A percentile compares a stretch with the other conserved stretches of the same genome.
Evolutionary conservation across 2,329 filamentous ascomycete species (phyloP).

Genomic region (Xylariaceae sp.): DNA sequence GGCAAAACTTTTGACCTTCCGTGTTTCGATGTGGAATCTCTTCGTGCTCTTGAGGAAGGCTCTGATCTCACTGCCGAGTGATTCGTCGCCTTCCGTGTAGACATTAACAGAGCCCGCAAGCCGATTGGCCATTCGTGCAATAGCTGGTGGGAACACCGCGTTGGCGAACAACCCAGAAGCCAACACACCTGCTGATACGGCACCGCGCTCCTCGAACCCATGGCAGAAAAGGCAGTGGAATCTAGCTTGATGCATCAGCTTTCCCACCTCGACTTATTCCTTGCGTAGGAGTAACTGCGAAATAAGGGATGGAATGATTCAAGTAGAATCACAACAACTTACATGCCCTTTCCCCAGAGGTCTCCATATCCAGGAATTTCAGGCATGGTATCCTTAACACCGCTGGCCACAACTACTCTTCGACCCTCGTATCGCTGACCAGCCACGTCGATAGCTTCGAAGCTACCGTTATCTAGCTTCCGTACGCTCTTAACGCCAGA

Average conservation of each 20-base stretch:
- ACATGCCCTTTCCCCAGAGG: conserved; percentile 52
- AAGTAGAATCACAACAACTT: conserved; percentile 18
- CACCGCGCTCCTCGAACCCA: conserved; percentile 54
- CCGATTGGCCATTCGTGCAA: conserved; percentile 41
- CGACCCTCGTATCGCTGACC: conserved; percentile 43
- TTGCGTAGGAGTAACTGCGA: neutral
- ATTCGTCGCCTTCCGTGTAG: conserved; percentile 46
- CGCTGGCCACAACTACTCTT: conserved; percentile 54
- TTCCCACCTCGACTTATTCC: no score
- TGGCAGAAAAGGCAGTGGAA: conserved; percentile 60
- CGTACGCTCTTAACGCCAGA: conserved; percentile 14
- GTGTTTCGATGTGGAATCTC: conserved; percentile 36
- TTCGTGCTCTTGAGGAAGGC: conserved; percentile 25
- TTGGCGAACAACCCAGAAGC: conserved; percentile 35
- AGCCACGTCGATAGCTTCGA: conserved; percentile 35
- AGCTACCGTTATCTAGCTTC: conserved; percentile 15
- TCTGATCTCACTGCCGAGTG: conserved; percentile 29
- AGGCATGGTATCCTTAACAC: conserved; percentile 48
- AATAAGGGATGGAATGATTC: neutral
- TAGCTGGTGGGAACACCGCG: conserved; percentile 33
- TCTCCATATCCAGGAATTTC: conserved; percentile 51
- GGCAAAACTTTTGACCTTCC: conserved; percentile 18
- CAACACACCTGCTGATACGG: conserved; percentile 43
- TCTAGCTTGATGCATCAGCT: conserved; percentile 23
- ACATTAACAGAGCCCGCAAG: conserved; percentile 43